phyloP scores from a whole-genome alignment of 75 land plant species.

The Pinus albicaulis region DNA sequence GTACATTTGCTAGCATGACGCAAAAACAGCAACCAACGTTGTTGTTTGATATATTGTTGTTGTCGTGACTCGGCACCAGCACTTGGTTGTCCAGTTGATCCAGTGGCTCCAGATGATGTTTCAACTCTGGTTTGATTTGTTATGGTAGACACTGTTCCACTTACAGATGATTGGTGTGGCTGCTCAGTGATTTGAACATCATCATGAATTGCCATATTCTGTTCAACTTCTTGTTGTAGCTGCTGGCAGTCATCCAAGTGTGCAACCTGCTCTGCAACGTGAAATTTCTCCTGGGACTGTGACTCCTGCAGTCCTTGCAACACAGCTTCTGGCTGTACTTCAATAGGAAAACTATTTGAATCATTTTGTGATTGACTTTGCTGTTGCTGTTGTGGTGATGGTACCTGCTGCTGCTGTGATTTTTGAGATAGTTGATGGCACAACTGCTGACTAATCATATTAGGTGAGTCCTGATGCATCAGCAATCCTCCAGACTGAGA shows the following conservation, averaged over 20 bases:
- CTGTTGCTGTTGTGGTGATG: constrained; percentile 25
- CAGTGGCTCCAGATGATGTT: constrained; percentile 7
- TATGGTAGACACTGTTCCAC: constrained; percentile 16
- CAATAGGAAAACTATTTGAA: constrained; percentile 15
- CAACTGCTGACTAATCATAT: constrained; percentile 14
- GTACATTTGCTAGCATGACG: constrained; percentile 85
- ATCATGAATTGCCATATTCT: constrained; percentile 19
- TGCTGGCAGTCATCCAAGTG: constrained; percentile 16
- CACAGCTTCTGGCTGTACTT: constrained; percentile 21
- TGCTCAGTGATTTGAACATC: constrained; percentile 35
- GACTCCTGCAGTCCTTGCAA: constrained; percentile 30
- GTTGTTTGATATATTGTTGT: constrained; percentile 57
- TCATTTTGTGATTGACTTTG: constrained; percentile 26
- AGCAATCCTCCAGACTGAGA: constrained; percentile 15
- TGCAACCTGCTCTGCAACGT: constrained; percentile 12
- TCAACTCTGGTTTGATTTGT: constrained; percentile 9
- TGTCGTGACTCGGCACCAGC: constrained; percentile 11
- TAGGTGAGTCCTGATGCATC: constrained; percentile 12
- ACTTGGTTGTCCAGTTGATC: constrained; percentile 7
- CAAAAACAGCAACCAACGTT: constrained; percentile 75
- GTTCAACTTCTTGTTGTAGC: constrained; percentile 33
- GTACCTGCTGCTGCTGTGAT: constrained; percentile 37
- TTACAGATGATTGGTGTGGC: constrained; percentile 21
- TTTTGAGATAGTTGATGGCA: constrained; percentile 19
- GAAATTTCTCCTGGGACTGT: constrained; percentile 20